Percentiles rank a stretch among this genome's conserved stretches.
Conservation (phyloP, 192 early-diverging fungal genomes). For the Rhizophagus prolifer region DNA sequence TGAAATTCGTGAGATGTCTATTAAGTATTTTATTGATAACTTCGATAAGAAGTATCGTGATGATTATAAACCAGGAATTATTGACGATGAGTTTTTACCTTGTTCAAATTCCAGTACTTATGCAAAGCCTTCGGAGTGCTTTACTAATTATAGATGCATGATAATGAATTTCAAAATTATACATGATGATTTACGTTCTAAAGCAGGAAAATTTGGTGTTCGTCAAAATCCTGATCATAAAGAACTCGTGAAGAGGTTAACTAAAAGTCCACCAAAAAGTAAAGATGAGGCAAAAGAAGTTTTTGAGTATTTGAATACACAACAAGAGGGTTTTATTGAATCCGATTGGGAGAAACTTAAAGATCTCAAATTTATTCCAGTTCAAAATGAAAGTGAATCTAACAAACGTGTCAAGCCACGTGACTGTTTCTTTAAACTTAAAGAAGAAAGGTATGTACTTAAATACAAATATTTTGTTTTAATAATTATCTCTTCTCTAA, state of each 20-base stretch:
- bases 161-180: conserved; percentile 71
- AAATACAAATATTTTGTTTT: too few species aligned
- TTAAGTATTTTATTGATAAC: conserved; percentile 74
- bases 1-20: conserved; percentile 47
- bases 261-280: conserved; percentile 28
- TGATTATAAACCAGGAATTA: conserved; percentile 45
- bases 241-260: conserved; percentile 41
- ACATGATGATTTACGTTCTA: conserved; percentile 47
- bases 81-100: conserved; percentile 64
- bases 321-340: conserved; percentile 56
- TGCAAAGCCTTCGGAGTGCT: conserved; percentile 63
- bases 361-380: conserved; percentile 52
- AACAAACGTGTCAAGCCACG: conserved; percentile 30
- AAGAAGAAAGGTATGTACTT: too few species aligned
- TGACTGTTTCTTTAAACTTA: too few species aligned
- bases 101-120: conserved; percentile 40
- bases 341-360: conserved; percentile 56
- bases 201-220: conserved; percentile 65
- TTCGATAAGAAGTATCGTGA: conserved; percentile 53
- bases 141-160: conserved; percentile 53
- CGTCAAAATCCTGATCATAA: conserved; percentile 52
- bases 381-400: neutral
- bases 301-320: conserved; percentile 68
- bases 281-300: conserved; percentile 46
- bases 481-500: too few species aligned